Evolutionary conservation across 441 rosid genomes (phyloP), one percentile per base, ranked within the genome.

Genomic region (Gossypium trilobum): DNA sequence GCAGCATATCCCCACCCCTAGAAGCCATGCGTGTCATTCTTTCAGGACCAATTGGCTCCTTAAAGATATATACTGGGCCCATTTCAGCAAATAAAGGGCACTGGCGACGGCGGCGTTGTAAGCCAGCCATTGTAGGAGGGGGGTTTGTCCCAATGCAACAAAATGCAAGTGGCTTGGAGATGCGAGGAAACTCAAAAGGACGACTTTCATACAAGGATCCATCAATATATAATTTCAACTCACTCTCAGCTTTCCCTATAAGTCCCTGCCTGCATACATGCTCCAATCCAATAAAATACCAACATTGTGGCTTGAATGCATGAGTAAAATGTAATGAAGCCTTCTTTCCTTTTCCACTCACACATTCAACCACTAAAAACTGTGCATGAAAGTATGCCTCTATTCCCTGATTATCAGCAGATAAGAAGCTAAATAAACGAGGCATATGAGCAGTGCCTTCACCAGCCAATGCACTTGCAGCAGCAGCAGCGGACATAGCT

Each of bases 391-490:
- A 95, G 80, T 93, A 95, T 42, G 99, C 99, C 83, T 93, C 99
- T 69, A 93, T 74, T 46, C 99, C 99, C 80, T 93, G 99, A 84
- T 85, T 95, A 85, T 95, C 99, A 74, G 96, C 93, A 44, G 99
- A 87, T 71, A 95, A 84, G 85, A 95, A 95, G 85, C 99, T 93
- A 80, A 95, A 95, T 75, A 95, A 80, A 70, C 99, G 90, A 72
- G 99, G 99, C 99, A 95, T 95, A 80, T 95, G 97, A 36, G 92
- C 91, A 11, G 95, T 90, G 73, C 99, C 99, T 87, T 95, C 98
- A 55, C 98, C 99, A 77, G 97, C 99, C 62, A 95, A 95, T 23
- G 98, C 97, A 88, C 97, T 93, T 27, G 99, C 99, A 78, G 99
- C 99, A 61, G 98, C 97, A 75, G 99, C 98, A 80, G 99, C 98